Evolutionary conservation across 768 basidiomycete species (phyloP).

Genomic region (Hericium coralloides): DNA sequence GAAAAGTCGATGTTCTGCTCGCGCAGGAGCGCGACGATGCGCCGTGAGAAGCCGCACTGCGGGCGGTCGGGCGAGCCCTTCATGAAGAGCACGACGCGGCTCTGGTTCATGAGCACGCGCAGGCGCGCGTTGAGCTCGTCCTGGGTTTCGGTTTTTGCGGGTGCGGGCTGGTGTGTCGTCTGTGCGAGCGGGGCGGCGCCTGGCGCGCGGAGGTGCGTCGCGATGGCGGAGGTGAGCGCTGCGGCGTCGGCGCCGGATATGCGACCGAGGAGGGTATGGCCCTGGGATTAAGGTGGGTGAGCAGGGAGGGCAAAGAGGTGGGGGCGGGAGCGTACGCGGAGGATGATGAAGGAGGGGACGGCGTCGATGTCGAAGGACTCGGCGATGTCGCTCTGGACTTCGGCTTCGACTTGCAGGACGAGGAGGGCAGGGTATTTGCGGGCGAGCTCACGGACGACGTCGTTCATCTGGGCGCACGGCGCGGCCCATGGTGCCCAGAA

Average conservation of each 20-base stretch:
- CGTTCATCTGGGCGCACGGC: slow-evolving; percentile 86
- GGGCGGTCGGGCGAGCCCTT: slow-evolving; percentile 52
- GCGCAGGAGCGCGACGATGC: slow-evolving; percentile 42
- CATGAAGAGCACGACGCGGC: slow-evolving; percentile 55
- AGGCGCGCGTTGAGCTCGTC: slow-evolving; percentile 65
- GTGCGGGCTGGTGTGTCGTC: slow-evolving; percentile 32
- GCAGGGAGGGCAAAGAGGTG: background rate
- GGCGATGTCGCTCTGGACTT: slow-evolving; percentile 70
- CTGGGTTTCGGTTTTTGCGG: slow-evolving; percentile 36
- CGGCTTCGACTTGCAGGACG: slow-evolving; percentile 80
- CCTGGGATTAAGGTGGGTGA: slow-evolving; percentile 37
- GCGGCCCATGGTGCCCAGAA: slow-evolving; percentile 95
- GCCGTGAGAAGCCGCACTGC: slow-evolving; percentile 55
- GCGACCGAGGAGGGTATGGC: slow-evolving; percentile 75
- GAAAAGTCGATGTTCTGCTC: slow-evolving; percentile 42
- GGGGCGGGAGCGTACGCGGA: slow-evolving; percentile 45
- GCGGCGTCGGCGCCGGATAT: slow-evolving; percentile 75
- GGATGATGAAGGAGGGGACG: slow-evolving; percentile 78
- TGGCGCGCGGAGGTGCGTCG: slow-evolving; percentile 37
- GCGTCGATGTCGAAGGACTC: slow-evolving; percentile 89
- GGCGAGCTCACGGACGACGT: slow-evolving; percentile 64
- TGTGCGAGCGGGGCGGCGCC: slow-evolving; percentile 34
- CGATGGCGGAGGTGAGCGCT: slow-evolving; percentile 51
- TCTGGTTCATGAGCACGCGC: slow-evolving; percentile 63
- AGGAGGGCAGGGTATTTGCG: slow-evolving; percentile 60